These are phyloP conservation scores for Herpotrichia juniperi DNA, from an alignment of 2,329 filamentous ascomycete genomes.

Conservation along the genomic window DNA sequence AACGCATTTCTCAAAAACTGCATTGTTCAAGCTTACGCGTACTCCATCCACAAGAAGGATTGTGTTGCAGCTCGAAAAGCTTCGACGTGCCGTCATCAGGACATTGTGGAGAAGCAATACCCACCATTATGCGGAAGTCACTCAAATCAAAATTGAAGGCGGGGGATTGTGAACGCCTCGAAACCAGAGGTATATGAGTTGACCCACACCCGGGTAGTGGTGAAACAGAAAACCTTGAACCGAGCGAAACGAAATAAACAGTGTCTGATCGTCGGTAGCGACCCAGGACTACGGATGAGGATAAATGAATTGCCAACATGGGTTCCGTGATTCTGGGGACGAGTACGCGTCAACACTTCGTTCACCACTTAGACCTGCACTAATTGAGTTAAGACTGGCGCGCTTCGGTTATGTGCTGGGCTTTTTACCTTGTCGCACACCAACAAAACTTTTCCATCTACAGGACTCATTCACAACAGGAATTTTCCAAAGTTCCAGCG, in stretches of 20 bases:
- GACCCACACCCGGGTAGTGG: neutral
- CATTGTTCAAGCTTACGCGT: no score
- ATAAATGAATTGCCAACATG: neutral
- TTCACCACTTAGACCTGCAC: neutral
- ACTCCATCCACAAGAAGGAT: no score
- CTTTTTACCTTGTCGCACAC: no score
- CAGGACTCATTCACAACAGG: no score
- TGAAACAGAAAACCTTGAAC: constrained; percentile 2
- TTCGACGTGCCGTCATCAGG: neutral
- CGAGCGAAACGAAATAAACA: neutral
- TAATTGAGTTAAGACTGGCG: neutral
- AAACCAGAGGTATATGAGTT: neutral
- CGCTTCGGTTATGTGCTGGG: neutral
- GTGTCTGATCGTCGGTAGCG: neutral
- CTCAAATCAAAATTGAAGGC: neutral
- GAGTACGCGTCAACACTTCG: neutral
- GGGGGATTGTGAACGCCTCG: neutral
- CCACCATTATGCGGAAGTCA: neutral
- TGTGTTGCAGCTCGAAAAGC: neutral
- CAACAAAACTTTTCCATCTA: no score
- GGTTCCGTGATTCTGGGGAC: neutral
- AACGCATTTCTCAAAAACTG: no score
- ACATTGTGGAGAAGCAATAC: neutral
- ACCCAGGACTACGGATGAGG: neutral
- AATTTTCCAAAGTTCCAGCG: neutral